Evolutionary conservation across 495 filamentous ascomycete genomes (phyloP).

Genomic region (Tetracladium setigerum): DNA sequence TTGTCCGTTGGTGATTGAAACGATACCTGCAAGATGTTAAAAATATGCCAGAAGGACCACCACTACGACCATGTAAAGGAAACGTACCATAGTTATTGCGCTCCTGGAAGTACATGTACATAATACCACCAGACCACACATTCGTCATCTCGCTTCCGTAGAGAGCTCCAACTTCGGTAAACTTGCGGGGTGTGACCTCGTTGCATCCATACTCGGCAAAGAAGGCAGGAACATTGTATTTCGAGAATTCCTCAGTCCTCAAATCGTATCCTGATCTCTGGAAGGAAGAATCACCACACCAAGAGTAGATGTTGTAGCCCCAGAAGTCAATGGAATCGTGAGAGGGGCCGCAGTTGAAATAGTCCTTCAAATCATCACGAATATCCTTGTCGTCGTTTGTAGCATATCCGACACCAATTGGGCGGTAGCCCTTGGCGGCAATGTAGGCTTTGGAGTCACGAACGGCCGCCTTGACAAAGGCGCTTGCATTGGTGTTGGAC

Average conservation of each 20-base stretch:
- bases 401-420: conserved; percentile 88
- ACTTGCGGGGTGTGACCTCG: conserved; percentile 61
- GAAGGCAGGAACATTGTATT: conserved; percentile 89
- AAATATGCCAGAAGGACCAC: conserved; percentile 10
- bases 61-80: no score
- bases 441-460: conserved; percentile 95
- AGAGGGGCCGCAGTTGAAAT: conserved; percentile 79
- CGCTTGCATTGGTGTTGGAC: conserved; percentile 76
- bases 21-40: conserved; percentile 41
- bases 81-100: conserved; percentile 71
- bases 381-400: conserved; percentile 84
- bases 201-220: conserved; percentile 99
- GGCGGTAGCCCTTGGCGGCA: conserved; percentile 63
- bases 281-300: conserved; percentile 82
- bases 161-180: conserved; percentile 79
- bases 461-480: conserved; percentile 93
- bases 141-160: conserved; percentile 72
- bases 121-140: conserved; percentile 90
- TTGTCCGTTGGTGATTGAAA: conserved; percentile 48
- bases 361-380: conserved; percentile 70
- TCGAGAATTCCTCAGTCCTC: conserved; percentile 73
- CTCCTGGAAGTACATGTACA: conserved; percentile 97
- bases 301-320: conserved; percentile 99
- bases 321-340: conserved; percentile 78
- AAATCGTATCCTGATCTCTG: conserved; percentile 65